phyloP scores from a whole-genome alignment of 805 yeast species.

The Kazachstania martiniae region DNA sequence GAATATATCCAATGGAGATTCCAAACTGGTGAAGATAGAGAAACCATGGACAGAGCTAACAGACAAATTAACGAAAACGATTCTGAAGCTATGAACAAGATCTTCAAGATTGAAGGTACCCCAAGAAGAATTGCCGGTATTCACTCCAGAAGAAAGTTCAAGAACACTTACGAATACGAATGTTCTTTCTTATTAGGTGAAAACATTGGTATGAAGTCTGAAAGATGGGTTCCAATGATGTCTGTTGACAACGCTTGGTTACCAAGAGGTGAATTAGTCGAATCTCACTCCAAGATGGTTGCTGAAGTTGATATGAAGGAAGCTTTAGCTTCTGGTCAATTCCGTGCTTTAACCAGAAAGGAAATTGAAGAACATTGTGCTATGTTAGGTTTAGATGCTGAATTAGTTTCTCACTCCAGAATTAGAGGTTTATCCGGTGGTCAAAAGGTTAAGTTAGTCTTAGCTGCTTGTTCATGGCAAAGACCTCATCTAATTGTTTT shows the following conservation, averaged over 20 bases:
- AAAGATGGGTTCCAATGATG: slow-evolving; percentile 99
- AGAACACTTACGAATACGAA: slow-evolving; percentile 99
- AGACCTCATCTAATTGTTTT: slow-evolving; percentile 99
- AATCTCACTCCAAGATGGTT: slow-evolving; percentile 97
- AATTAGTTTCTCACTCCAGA: slow-evolving; percentile 98
- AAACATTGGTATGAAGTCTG: slow-evolving; percentile 96
- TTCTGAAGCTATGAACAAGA: slow-evolving; percentile 98
- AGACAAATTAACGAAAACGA: slow-evolving; percentile 95
- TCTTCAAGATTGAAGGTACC: slow-evolving; percentile 97
- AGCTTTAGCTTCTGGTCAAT: slow-evolving; percentile 99
- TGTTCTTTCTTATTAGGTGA: slow-evolving; percentile 96
- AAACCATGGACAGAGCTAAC: slow-evolving; percentile 99
- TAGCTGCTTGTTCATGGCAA: slow-evolving; percentile 99
- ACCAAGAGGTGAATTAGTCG: slow-evolving; percentile 96
- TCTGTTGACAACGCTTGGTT: slow-evolving; percentile 99
- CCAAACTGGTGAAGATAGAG: slow-evolving; percentile 99
- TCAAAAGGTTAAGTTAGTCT: slow-evolving; percentile 98
- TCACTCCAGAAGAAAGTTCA: slow-evolving; percentile 97
- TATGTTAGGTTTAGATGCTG: slow-evolving; percentile 97
- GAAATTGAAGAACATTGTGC: slow-evolving; percentile 98
- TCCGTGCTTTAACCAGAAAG: slow-evolving; percentile 99
- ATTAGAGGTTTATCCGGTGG: slow-evolving; percentile 99
- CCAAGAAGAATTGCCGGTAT: slow-evolving; percentile 95
- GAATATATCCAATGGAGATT: slow-evolving; percentile 99
- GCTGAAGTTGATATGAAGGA: slow-evolving; percentile 99